Evolutionary conservation across 83 land plant species (phyloP).

Genomic region (Thuja plicata): DNA sequence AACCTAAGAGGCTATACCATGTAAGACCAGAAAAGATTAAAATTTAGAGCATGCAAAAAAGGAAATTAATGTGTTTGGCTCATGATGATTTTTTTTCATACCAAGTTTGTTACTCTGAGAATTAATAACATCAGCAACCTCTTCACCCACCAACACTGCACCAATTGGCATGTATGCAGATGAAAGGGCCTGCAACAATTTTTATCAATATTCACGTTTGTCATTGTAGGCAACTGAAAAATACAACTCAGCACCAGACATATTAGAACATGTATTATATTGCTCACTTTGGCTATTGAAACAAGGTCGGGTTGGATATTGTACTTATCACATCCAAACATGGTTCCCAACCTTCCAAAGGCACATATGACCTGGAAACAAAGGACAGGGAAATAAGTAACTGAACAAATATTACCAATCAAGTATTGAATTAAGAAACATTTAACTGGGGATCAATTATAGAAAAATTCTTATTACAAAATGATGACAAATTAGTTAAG

Average conservation of each 20-base stretch:
- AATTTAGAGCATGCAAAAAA: background rate
- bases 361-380: conserved; percentile 84
- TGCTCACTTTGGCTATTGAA: conserved; percentile 88
- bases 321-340: conserved; percentile 98
- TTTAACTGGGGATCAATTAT: background rate
- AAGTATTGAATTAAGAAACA: conserved; percentile 8
- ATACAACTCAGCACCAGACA: background rate
- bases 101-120: conserved; percentile 86
- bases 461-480: background rate
- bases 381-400: conserved; percentile 5
- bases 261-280: background rate
- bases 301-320: conserved; percentile 96
- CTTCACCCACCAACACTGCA: conserved; percentile 82
- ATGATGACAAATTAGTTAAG: background rate
- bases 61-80: background rate
- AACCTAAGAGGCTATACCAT: background rate
- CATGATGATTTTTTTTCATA: conserved; percentile 16
- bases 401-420: background rate
- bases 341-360: conserved; percentile 98
- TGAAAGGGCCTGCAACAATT: conserved; percentile 78
- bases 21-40: background rate
- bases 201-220: background rate
- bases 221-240: background rate
- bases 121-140: conserved; percentile 73
- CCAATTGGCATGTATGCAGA: conserved; percentile 97